These are phyloP conservation scores for Neofusicoccum laricinum DNA, from an alignment of 2,329 filamentous ascomycete species.

Conservation along the genomic window DNA sequence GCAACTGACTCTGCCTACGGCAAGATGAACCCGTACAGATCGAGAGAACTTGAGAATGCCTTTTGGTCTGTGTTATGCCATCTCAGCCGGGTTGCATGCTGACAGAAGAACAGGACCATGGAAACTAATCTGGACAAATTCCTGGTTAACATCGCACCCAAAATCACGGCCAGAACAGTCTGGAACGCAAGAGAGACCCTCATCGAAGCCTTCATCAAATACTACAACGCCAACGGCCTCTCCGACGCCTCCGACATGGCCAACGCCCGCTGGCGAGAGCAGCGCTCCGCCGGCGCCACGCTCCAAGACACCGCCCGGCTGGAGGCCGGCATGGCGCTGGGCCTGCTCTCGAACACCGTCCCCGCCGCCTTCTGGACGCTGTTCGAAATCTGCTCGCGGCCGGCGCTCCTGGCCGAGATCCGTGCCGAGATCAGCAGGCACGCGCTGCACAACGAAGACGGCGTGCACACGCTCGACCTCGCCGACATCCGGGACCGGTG, in stretches of 20 bases:
- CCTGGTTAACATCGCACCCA: conserved; percentile 24
- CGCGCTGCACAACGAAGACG: conserved; percentile 2
- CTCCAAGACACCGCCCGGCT: conserved; percentile 39
- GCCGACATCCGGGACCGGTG: conserved; percentile 35
- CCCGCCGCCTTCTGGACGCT: conserved; percentile 43
- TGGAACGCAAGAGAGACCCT: conserved; percentile 35
- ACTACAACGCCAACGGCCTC: conserved; percentile 40
- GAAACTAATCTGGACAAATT: conserved; percentile 27
- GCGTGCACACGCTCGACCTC: conserved; percentile 27
- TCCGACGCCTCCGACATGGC: conserved; percentile 39
- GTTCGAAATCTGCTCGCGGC: conserved; percentile 36
- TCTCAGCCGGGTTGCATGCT: too few relatives aligned
- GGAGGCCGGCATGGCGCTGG: conserved; percentile 42
- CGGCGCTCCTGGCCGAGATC: conserved; percentile 26
- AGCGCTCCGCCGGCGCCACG: conserved; percentile 30
- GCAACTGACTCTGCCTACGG: conserved; percentile 43
- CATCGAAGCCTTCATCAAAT: conserved; percentile 35
- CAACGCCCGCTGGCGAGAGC: conserved; percentile 35
- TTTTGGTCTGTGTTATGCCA: conserved; percentile 30
- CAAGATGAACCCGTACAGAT: conserved; percentile 40
- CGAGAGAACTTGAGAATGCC: conserved; percentile 32
- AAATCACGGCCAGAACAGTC: conserved; percentile 32
- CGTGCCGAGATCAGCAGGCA: conserved; percentile 29
- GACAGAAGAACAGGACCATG: conserved; percentile 22
- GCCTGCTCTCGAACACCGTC: conserved; percentile 40